Percentiles rank a stretch among this genome's conserved stretches.
These are phyloP conservation scores for Dicorynia guianensis DNA, from an alignment of 306 rosid genomes.

Conservation along the genomic window DNA sequence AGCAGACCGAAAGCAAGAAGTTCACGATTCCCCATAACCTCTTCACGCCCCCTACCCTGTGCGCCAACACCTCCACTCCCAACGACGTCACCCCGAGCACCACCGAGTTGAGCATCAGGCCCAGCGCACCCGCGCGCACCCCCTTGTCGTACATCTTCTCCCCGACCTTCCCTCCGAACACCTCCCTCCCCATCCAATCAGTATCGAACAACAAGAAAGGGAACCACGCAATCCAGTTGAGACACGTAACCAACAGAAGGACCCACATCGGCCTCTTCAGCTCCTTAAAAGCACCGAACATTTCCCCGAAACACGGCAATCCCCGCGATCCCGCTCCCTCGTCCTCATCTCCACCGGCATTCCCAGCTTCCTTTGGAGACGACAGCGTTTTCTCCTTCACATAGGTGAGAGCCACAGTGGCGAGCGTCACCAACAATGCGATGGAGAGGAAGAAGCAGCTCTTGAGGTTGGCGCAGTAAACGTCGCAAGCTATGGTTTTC, in stretches of 20 bases:
- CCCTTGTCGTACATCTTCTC: constrained; percentile 58
- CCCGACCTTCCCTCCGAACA: constrained; percentile 75
- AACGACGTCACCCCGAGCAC: constrained; percentile 70
- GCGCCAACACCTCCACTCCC: constrained; percentile 55
- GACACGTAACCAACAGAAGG: constrained; percentile 74
- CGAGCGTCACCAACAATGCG: constrained; percentile 40
- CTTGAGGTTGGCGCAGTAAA: constrained; percentile 82
- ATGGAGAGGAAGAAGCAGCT: constrained; percentile 81
- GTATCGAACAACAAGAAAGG: constrained; percentile 88
- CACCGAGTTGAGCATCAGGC: constrained; percentile 78
- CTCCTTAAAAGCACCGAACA: constrained; percentile 61
- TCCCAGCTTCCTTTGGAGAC: background rate
- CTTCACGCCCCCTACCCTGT: constrained; percentile 73
- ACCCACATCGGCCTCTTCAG: constrained; percentile 77
- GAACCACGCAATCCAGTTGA: constrained; percentile 94
- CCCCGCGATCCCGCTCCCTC: background rate
- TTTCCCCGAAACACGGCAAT: constrained; percentile 57
- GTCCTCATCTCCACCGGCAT: background rate
- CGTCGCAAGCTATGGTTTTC: constrained; percentile 65
- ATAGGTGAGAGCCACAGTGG: constrained; percentile 44
- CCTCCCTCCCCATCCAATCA: constrained; percentile 96
- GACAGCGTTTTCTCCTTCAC: constrained; percentile 50
- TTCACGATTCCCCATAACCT: constrained; percentile 82
- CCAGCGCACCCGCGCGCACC: constrained; percentile 77
- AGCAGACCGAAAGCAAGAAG: constrained; percentile 59